Conservation (phyloP, 2,329 filamentous ascomycete species). For the Ophiocordyceps robertsii region DNA sequence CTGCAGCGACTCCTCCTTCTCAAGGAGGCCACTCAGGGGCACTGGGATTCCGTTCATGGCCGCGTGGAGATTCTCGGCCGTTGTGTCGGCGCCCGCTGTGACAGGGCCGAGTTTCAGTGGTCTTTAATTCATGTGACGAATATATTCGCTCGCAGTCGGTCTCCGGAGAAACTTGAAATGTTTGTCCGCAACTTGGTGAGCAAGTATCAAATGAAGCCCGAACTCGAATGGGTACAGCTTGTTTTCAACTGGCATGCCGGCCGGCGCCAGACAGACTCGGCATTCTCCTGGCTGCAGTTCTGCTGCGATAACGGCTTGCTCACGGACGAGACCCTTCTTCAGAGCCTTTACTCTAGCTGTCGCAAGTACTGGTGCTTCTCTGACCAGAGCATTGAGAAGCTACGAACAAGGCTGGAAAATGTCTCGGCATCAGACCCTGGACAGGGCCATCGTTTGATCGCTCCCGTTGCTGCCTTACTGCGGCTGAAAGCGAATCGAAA, state of each 20-base stretch:
- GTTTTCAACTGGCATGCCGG: slow-evolving; percentile 17
- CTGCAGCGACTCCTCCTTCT: slow-evolving; percentile 14
- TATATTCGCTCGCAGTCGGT: slow-evolving; percentile 12
- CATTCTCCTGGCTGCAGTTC: slow-evolving; percentile 18
- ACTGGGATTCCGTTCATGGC: slow-evolving; percentile 12
- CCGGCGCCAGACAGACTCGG: slow-evolving; percentile 12
- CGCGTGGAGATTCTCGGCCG: slow-evolving; percentile 10
- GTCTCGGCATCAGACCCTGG: background rate
- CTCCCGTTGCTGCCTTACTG: background rate
- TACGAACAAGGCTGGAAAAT: slow-evolving; percentile 1
- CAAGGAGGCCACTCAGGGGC: slow-evolving; percentile 13
- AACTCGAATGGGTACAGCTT: slow-evolving; percentile 13
- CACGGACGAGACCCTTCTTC: slow-evolving; percentile 15
- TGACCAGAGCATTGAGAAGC: slow-evolving; percentile 10
- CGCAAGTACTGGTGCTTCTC: slow-evolving; percentile 21
- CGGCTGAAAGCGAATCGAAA: background rate
- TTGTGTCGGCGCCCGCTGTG: slow-evolving; percentile 5
- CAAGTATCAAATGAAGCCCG: slow-evolving; percentile 13
- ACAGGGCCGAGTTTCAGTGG: slow-evolving; percentile 11
- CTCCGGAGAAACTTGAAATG: slow-evolving; percentile 12
- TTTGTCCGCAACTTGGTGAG: slow-evolving; percentile 14
- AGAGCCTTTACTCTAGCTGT: slow-evolving; percentile 13
- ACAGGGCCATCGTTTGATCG: background rate
- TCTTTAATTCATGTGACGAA: slow-evolving; percentile 20
- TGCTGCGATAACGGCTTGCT: slow-evolving; percentile 14